A percentile compares a stretch with the other conserved stretches of the same genome.
Conservation (phyloP, 2,329 filamentous ascomycete genomes). For the Sporothrix humicola region DNA sequence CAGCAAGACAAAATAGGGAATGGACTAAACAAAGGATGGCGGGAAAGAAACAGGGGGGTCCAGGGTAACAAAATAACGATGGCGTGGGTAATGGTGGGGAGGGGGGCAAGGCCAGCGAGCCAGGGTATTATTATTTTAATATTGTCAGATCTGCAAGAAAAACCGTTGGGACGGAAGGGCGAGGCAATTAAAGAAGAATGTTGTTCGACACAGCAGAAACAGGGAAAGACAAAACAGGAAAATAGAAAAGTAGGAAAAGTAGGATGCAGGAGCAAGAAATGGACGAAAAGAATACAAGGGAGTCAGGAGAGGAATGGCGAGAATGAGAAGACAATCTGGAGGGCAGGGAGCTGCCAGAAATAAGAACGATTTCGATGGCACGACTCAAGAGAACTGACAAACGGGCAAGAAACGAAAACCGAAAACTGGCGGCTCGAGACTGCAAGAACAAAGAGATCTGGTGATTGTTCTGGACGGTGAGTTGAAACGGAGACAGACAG, state of each 20-base stretch:
- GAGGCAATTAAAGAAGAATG: slow-evolving; percentile 21
- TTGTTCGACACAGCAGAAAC: not conserved
- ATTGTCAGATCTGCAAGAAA: slow-evolving; percentile 21
- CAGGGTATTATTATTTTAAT: slow-evolving; percentile 7
- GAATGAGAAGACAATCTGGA: not conserved
- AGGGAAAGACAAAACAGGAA: slow-evolving; percentile 17
- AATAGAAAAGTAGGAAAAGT: slow-evolving; percentile 1
- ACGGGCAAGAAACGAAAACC: not conserved
- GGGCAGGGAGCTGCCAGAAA: not conserved
- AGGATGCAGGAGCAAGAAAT: not conserved
- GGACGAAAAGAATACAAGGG: not conserved
- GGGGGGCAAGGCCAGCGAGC: not conserved
- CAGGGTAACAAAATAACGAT: slow-evolving; percentile 14
- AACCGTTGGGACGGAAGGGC: slow-evolving; percentile 27
- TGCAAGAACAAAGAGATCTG: not conserved
- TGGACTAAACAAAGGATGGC: slow-evolving; percentile 4
- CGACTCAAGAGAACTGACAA: not conserved
- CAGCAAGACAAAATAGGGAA: slow-evolving; percentile 14
- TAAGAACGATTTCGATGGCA: not conserved
- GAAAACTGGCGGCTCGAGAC: not conserved
- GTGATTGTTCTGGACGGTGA: slow-evolving; percentile 7
- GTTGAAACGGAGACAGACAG: slow-evolving; percentile 3
- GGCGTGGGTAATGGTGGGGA: not conserved
- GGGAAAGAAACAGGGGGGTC: slow-evolving; percentile 16
- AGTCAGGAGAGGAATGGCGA: slow-evolving; percentile 9